phyloP scores from a whole-genome alignment of 345 rosid species.

The Draba incana region DNA sequence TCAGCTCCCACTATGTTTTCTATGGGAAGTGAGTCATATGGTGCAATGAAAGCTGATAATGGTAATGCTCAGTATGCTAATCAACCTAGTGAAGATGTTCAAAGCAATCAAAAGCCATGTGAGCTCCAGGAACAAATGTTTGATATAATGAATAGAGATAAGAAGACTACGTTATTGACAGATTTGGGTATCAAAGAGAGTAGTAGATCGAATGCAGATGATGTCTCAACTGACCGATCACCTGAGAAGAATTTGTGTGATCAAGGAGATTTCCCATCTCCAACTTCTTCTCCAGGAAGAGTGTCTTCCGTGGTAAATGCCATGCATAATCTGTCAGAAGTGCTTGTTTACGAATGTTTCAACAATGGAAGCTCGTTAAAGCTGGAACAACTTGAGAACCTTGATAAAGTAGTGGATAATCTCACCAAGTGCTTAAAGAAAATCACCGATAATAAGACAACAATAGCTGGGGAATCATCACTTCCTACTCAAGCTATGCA shows the following conservation, averaged over 20 bases:
- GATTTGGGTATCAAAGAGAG: constrained; percentile 28
- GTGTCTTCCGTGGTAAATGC: constrained; percentile 52
- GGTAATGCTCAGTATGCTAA: constrained; percentile 21
- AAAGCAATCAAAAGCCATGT: constrained; percentile 20
- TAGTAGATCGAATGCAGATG: constrained; percentile 30
- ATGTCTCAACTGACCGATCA: constrained; percentile 35
- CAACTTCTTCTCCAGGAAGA: constrained; percentile 51
- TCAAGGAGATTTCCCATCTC: constrained; percentile 32
- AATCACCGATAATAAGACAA: constrained; percentile 38
- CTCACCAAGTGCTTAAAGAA: constrained; percentile 57
- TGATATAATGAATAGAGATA: constrained; percentile 27
- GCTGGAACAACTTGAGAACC: constrained; percentile 55
- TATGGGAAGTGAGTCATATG: constrained; percentile 28
- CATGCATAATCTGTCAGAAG: constrained; percentile 69
- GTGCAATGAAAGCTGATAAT: constrained; percentile 7
- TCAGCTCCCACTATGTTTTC: constrained; percentile 37
- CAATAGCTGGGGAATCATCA: constrained; percentile 41
- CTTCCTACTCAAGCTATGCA: constrained; percentile 31
- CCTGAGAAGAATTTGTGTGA: constrained; percentile 30
- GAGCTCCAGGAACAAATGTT: constrained; percentile 18
- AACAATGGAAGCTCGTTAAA: constrained; percentile 54
- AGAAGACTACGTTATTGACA: constrained; percentile 22
- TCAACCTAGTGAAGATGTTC: constrained; percentile 38
- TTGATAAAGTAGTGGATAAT: constrained; percentile 61
- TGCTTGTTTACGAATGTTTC: constrained; percentile 66